A percentile compares a stretch with the other conserved stretches of the same genome.
Conservation (phyloP, 371 early-diverging fungal genomes). For the Apophysomyces ossiformis region DNA sequence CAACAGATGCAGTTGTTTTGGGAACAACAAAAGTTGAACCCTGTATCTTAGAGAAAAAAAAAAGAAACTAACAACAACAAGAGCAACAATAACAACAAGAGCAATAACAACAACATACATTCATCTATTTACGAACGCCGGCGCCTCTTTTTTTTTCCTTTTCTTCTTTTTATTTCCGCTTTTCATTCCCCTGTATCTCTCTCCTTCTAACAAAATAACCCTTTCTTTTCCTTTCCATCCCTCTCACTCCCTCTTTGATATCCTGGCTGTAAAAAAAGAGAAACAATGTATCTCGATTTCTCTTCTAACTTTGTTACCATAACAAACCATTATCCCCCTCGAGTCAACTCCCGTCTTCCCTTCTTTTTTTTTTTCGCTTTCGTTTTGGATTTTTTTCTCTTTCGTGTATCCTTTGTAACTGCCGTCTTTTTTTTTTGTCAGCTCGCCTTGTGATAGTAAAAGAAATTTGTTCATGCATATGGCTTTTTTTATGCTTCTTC, state of each 20-base stretch:
- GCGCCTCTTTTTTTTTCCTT: no score
- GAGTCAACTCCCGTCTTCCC: background rate
- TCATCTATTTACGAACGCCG: no score
- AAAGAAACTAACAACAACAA: background rate
- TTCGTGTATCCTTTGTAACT: background rate
- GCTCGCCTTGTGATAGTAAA: background rate
- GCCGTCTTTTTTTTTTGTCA: background rate
- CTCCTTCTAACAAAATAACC: no score
- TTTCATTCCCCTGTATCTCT: no score
- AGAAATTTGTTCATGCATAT: slow-evolving; percentile 1
- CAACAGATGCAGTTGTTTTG: slow-evolving; percentile 52
- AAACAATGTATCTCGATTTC: background rate
- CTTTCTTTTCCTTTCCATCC: background rate
- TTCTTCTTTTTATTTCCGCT: no score
- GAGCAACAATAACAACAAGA: no score
- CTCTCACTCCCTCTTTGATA: background rate
- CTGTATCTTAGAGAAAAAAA: slow-evolving; percentile 6
- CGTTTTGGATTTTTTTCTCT: background rate
- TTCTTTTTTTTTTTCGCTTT: no score
- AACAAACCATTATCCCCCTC: background rate
- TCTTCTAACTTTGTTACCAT: background rate
- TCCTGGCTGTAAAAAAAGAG: background rate
- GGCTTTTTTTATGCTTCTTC: background rate
- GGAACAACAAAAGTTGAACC: slow-evolving; percentile 28
- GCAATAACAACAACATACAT: no score